Conservation (phyloP, 495 filamentous ascomycete genomes). For the Tuber indicum region DNA sequence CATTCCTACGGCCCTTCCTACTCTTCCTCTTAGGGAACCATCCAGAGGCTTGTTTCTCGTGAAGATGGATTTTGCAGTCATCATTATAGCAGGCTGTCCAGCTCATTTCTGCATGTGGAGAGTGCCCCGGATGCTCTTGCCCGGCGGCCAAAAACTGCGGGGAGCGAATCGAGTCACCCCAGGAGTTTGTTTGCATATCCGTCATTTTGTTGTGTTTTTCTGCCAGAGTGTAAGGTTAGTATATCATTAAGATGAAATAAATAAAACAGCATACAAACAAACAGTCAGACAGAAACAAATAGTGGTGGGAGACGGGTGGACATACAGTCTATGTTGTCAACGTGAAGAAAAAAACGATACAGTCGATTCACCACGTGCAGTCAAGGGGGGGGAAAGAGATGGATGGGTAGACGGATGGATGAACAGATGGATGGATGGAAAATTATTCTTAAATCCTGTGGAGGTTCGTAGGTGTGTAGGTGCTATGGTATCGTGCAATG, state of each 20-base stretch:
- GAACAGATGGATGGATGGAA: too few species aligned
- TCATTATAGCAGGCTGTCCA: slow-evolving; percentile 35
- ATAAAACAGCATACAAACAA: not conserved
- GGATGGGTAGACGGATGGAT: too few species aligned
- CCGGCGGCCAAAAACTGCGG: not conserved
- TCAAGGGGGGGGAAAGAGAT: too few species aligned
- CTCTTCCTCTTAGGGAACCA: slow-evolving; percentile 12
- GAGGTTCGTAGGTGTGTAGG: too few species aligned
- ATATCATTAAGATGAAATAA: too few species aligned
- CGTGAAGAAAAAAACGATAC: too few species aligned
- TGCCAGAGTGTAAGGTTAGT: not conserved
- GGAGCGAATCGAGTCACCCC: not conserved
- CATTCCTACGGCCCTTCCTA: not conserved
- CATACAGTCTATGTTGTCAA: too few species aligned
- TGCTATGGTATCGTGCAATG: too few species aligned
- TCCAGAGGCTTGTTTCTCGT: slow-evolving; percentile 17
- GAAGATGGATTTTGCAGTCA: slow-evolving; percentile 20
- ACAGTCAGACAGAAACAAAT: too few species aligned
- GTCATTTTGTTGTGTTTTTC: not conserved
- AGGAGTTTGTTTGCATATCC: not conserved
- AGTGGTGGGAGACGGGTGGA: too few species aligned
- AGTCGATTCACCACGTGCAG: too few species aligned
- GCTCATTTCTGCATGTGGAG: slow-evolving; percentile 13
- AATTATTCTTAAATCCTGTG: too few species aligned
- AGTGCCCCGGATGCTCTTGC: not conserved